phyloP scores from a whole-genome alignment of 2,329 filamentous ascomycete genomes.

The Malbranchea zuffiana region DNA sequence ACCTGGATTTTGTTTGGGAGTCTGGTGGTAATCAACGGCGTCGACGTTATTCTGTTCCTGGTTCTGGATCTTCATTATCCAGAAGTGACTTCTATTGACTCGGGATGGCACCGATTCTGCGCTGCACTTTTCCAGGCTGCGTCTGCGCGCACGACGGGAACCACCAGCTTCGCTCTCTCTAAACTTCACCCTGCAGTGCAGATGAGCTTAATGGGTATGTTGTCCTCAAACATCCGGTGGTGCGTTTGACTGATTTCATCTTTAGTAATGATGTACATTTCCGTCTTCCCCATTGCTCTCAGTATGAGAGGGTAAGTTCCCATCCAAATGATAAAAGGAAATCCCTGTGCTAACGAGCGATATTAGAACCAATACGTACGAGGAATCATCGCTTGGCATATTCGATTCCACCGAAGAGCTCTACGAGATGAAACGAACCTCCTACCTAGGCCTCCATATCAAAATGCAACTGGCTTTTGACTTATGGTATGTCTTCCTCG shows the following conservation, averaged over 20 bases:
- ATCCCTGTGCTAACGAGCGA: background rate
- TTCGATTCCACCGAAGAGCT: conserved; percentile 28
- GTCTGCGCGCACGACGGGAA: conserved; percentile 41
- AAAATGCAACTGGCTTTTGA: conserved; percentile 55
- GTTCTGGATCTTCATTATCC: conserved; percentile 43
- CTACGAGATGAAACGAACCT: conserved; percentile 21
- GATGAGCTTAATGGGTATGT: conserved; percentile 42
- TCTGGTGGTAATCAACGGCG: conserved; percentile 42
- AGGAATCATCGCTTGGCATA: conserved; percentile 52
- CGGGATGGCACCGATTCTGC: conserved; percentile 14
- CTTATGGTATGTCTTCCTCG: conserved; percentile 53
- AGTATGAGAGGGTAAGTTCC: conserved; percentile 53
- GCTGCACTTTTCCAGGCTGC: conserved; percentile 45
- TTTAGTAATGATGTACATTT: conserved; percentile 98
- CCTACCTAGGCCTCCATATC: conserved; percentile 45
- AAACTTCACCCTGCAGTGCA: conserved; percentile 46
- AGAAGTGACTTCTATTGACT: conserved; percentile 27
- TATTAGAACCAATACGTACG: conserved; percentile 51
- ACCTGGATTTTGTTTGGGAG: conserved; percentile 48
- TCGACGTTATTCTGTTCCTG: conserved; percentile 47
- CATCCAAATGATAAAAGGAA: background rate
- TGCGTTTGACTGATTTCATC: conserved; percentile 19
- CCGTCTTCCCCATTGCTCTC: conserved; percentile 88
- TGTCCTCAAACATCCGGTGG: background rate
- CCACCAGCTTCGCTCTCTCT: conserved; percentile 41